Evolutionary conservation across 2,329 filamentous ascomycete genomes (phyloP).

Genomic region (Diaporthe destruens): DNA sequence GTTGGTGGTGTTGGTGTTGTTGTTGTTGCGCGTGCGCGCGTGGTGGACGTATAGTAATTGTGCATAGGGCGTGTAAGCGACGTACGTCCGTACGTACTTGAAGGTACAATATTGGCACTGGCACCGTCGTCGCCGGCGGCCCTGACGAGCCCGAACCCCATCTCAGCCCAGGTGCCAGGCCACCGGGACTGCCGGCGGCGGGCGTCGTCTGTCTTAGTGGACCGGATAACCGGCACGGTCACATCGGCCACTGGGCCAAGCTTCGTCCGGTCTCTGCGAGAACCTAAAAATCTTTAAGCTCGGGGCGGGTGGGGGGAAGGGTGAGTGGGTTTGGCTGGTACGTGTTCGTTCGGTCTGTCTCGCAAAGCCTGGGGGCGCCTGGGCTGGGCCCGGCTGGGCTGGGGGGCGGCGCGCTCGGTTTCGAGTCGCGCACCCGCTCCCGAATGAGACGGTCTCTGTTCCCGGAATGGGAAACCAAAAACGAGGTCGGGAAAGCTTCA

Average conservation of each 20-base stretch:
- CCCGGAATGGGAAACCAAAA: neutral
- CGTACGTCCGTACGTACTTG: neutral
- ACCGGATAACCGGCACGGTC: slow-evolving; percentile 14
- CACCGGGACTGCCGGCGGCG: neutral
- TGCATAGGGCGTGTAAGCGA: too few relatives aligned
- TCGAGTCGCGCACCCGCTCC: slow-evolving; percentile 14
- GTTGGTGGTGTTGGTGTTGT: too few relatives aligned
- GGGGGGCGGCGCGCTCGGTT: neutral
- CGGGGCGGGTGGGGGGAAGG: neutral
- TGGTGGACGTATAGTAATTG: neutral
- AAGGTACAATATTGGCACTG: too few relatives aligned
- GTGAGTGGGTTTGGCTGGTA: too few relatives aligned
- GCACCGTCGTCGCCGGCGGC: neutral
- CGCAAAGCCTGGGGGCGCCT: neutral
- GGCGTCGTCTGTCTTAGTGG: neutral
- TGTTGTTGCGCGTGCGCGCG: neutral
- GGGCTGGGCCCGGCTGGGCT: too few relatives aligned
- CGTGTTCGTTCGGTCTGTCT: neutral
- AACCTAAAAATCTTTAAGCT: slow-evolving; percentile 9
- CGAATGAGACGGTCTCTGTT: slow-evolving; percentile 11
- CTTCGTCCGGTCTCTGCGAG: slow-evolving; percentile 22
- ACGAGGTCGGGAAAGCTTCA: neutral
- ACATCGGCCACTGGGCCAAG: slow-evolving; percentile 16
- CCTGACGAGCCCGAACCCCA: too few relatives aligned
- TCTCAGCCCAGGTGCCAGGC: neutral